phyloP scores from a whole-genome alignment of 306 rosid species.

The Macrotyloma uniflorum region DNA sequence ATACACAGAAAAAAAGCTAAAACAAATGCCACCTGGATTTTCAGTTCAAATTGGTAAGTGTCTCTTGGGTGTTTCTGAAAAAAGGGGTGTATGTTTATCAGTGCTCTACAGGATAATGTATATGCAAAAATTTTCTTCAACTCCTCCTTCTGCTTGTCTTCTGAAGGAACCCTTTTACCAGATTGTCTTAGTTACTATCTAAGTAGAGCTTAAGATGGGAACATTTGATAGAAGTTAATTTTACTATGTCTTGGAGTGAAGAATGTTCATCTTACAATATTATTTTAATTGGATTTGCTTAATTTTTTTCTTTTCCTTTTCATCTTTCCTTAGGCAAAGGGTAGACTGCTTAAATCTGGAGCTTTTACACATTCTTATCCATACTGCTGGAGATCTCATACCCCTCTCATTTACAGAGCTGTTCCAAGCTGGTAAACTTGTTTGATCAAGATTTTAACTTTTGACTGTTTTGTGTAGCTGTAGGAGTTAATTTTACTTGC shows the following conservation, averaged over 20 bases:
- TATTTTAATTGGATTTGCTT: constrained; percentile 2
- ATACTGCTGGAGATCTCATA: constrained; percentile 86
- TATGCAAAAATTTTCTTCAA: background rate
- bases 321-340: constrained; percentile 67
- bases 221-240: constrained; percentile 23
- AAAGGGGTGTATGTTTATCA: too few relatives aligned
- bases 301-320: constrained; percentile 24
- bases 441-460: constrained; percentile 23
- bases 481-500: constrained; percentile 10
- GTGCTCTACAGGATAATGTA: constrained; percentile 6
- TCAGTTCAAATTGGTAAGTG: too few relatives aligned
- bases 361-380: constrained; percentile 89
- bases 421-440: constrained; percentile 92
- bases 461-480: constrained; percentile 30
- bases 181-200: constrained; percentile 4
- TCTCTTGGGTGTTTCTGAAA: too few relatives aligned
- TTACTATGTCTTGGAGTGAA: constrained; percentile 1
- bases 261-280: constrained; percentile 1
- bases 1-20: too few relatives aligned
- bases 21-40: too few relatives aligned
- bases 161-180: background rate
- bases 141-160: constrained; percentile 1
- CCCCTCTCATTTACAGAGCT: constrained; percentile 96
- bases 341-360: constrained; percentile 84
- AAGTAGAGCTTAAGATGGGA: background rate